Conservation (phyloP, 306 rosid genomes). For the Astragalus glycyphyllos region DNA sequence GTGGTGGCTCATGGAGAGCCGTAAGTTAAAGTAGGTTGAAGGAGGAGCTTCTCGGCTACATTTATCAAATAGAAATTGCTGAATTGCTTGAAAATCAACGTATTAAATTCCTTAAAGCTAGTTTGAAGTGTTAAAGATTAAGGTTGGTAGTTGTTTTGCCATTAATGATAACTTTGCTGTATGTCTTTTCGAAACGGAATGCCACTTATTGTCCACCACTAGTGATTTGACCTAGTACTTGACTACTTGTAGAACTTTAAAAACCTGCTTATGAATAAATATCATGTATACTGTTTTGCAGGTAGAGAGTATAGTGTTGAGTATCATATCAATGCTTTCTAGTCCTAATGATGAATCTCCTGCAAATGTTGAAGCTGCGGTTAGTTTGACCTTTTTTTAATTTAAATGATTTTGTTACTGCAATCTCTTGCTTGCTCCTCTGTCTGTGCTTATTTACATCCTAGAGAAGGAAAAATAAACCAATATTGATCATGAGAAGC, state of each 20-base stretch:
- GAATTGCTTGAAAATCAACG: not conserved
- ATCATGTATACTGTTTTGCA: slow-evolving; percentile 48
- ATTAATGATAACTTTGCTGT: slow-evolving; percentile 24
- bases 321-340: slow-evolving; percentile 97
- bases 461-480: slow-evolving; percentile 13
- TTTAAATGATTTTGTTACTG: slow-evolving; percentile 7
- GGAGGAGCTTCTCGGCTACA: slow-evolving; percentile 9
- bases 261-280: slow-evolving; percentile 1
- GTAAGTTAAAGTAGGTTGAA: not conserved
- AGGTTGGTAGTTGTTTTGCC: slow-evolving; percentile 18
- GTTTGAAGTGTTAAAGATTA: slow-evolving; percentile 26
- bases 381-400: slow-evolving; percentile 53
- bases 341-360: slow-evolving; percentile 98
- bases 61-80: slow-evolving; percentile 18
- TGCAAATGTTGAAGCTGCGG: slow-evolving; percentile 98
- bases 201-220: slow-evolving; percentile 25
- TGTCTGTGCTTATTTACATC: slow-evolving; percentile 20
- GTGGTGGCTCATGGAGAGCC: not conserved
- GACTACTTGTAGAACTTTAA: slow-evolving; percentile 36
- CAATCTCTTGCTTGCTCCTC: not conserved
- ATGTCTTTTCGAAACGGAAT: slow-evolving; percentile 19
- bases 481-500: not conserved
- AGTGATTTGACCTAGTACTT: slow-evolving; percentile 32
- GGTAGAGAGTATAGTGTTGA: slow-evolving; percentile 98
- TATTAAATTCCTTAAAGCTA: slow-evolving; percentile 31